Evolutionary conservation across 2,329 filamentous ascomycete genomes (phyloP).

Genomic region (Chaetoscypha palmicola): DNA sequence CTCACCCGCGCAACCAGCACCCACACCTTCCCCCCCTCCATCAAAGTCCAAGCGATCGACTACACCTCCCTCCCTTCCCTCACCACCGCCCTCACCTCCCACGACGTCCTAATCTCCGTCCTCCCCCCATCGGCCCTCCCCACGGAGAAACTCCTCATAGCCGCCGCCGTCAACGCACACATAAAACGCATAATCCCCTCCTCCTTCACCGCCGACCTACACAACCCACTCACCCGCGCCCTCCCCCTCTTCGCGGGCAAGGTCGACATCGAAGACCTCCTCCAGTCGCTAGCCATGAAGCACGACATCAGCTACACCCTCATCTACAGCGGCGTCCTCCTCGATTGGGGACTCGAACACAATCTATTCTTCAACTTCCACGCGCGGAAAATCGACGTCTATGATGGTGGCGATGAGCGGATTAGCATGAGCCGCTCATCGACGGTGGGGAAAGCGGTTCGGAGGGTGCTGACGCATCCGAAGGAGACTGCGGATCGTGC

Average conservation of each 20-base stretch:
- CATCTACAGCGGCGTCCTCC: constrained; percentile 45
- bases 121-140: constrained; percentile 31
- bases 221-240: constrained; percentile 31
- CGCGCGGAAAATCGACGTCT: constrained; percentile 36
- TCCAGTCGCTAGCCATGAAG: constrained; percentile 34
- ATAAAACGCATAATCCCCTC: constrained; percentile 56
- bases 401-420: constrained; percentile 42
- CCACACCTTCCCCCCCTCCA: constrained; percentile 19
- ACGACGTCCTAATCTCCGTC: constrained; percentile 50
- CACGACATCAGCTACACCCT: constrained; percentile 45
- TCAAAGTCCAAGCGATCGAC: constrained; percentile 42
- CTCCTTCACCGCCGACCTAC: constrained; percentile 43
- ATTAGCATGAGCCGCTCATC: constrained; percentile 42
- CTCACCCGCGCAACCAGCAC: constrained; percentile 35
- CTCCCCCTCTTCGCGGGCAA: constrained; percentile 49
- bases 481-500: constrained; percentile 46
- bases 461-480: constrained; percentile 41
- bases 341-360: constrained; percentile 45
- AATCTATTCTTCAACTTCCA: constrained; percentile 41
- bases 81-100: constrained; percentile 41
- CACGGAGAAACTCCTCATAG: constrained; percentile 45
- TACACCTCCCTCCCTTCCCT: constrained; percentile 38
- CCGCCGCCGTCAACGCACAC: constrained; percentile 50
- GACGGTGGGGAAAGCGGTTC: constrained; percentile 42
- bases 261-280: constrained; percentile 35